Evolutionary conservation across 441 rosid genomes (phyloP).

Genomic region (Populus trichocarpa): DNA sequence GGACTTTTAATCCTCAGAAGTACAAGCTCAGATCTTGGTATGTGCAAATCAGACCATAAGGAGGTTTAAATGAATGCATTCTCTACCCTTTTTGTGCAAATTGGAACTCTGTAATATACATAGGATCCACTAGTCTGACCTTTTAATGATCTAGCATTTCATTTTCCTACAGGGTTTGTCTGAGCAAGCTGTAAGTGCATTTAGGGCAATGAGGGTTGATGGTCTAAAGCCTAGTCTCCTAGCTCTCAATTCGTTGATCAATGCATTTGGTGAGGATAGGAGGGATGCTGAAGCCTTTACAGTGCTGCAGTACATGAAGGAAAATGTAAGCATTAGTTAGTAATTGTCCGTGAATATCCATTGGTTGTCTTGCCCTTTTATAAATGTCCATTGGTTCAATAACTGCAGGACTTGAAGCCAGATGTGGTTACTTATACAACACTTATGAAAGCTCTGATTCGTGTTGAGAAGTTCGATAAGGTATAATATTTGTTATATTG

Average conservation of each 20-base stretch:
- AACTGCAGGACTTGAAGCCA: conserved; percentile 73
- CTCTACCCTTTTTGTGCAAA: background rate
- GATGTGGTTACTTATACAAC: conserved; percentile 95
- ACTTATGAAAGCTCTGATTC: conserved; percentile 90
- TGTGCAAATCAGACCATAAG: background rate
- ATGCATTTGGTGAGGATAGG: conserved; percentile 97
- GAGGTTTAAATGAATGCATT: background rate
- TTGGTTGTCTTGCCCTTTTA: conserved; percentile 9
- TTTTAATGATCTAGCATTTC: conserved; percentile 6
- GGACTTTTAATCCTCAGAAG: background rate
- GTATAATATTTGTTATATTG: conserved; percentile 29
- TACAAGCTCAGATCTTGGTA: background rate
- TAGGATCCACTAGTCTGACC: background rate
- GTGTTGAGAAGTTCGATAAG: conserved; percentile 78
- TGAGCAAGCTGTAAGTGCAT: conserved; percentile 84
- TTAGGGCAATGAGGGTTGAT: conserved; percentile 81
- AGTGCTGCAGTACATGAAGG: conserved; percentile 92
- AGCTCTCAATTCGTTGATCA: conserved; percentile 90
- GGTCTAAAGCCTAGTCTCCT: conserved; percentile 82
- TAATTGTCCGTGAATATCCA: background rate
- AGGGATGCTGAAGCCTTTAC: conserved; percentile 96
- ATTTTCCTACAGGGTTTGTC: conserved; percentile 74
- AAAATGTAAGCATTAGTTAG: conserved; percentile 46
- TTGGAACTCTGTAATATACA: background rate
- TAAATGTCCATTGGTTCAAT: conserved; percentile 17